Evolutionary conservation across 495 filamentous ascomycete genomes (phyloP), one percentile per base, ranked within the genome.

Genomic region (Tuber brumale): DNA sequence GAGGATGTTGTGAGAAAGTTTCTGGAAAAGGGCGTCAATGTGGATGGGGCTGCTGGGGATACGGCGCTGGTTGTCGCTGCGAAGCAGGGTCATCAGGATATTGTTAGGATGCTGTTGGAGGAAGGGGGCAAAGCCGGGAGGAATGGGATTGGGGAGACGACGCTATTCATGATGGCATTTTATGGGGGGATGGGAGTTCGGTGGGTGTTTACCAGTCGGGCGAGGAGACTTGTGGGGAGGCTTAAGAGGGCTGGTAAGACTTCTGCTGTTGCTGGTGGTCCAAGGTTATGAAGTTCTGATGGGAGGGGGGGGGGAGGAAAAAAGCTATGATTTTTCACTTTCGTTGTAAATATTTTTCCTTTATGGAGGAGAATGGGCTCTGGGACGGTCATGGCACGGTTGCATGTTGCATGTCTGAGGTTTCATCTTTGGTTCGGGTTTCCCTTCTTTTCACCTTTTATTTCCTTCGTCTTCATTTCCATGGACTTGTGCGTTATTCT

Each of bases 91-190:
- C 73, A 73, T 48, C 45, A 77, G 14, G 74, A 78, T 42, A 77
- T 82, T 27, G 75, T 83, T 39, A 71, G 51, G 46, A 45, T 82
- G 69, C 57, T 83, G 69, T 57, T 83, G 39, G 78, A 82, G 35
- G 57, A 35, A 66, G 57, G 57, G 27, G 57, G 57, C 12, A 66
- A 35, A 35, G 57, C 57, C 3, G 57, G 57, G 27, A 66, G 57
- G 57, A 66, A 66, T 18, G 27, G 57, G 10, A 1, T 35, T 35
- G 57, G 57, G 14, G 57, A 66, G 57, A 66, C 57, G 27, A 35
- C 57, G 14, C 4, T 66, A 7, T 66, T 66, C 18, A 66, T 66
- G 57, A 31, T 66, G 57, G 57, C 57, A 10, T 16, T 66, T 66
- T 66, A 66, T 66, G 57, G 57, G 12, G 57, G 57, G 27, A 66